phyloP scores from a whole-genome alignment of 176 grass and related monocot species.

The Eleusine coracana region DNA sequence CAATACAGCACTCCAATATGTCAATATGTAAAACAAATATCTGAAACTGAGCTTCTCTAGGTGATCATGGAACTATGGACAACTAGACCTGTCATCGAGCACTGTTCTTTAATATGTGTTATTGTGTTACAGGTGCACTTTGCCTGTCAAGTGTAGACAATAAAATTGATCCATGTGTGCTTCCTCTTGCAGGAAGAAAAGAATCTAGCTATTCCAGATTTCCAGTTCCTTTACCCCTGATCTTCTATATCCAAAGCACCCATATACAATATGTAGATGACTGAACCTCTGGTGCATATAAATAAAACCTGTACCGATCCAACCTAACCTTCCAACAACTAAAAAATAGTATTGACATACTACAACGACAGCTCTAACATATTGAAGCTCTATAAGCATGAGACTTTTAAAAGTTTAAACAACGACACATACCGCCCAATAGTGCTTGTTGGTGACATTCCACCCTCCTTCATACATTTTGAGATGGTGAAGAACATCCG shows the following conservation, averaged over 20 bases:
- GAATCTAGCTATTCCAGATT: neutral
- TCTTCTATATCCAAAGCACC: slow-evolving; percentile 26
- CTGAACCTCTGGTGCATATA: slow-evolving; percentile 18
- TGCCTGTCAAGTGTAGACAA: neutral
- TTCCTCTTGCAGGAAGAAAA: neutral
- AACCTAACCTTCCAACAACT: slow-evolving; percentile 43
- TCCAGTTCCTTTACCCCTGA: neutral
- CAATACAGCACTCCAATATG: neutral
- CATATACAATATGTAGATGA: slow-evolving; percentile 1
- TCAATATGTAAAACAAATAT: neutral
- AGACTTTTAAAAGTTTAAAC: slow-evolving; percentile 14
- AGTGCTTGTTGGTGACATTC: slow-evolving; percentile 88
- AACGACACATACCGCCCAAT: slow-evolving; percentile 77
- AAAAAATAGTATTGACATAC: slow-evolving; percentile 14
- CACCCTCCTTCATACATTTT: slow-evolving; percentile 78
- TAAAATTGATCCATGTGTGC: neutral
- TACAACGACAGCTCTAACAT: slow-evolving; percentile 31
- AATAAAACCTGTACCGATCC: slow-evolving; percentile 22
- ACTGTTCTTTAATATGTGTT: neutral
- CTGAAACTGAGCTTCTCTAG: neutral
- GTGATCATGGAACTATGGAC: neutral
- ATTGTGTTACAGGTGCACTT: neutral
- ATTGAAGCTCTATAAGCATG: slow-evolving; percentile 13
- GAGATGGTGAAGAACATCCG: slow-evolving; percentile 69
- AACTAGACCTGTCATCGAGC: neutral